Base-by-base conservation (phyloP, 2,329 filamentous ascomycete species). In the Leptodontidium sp. region DNA sequence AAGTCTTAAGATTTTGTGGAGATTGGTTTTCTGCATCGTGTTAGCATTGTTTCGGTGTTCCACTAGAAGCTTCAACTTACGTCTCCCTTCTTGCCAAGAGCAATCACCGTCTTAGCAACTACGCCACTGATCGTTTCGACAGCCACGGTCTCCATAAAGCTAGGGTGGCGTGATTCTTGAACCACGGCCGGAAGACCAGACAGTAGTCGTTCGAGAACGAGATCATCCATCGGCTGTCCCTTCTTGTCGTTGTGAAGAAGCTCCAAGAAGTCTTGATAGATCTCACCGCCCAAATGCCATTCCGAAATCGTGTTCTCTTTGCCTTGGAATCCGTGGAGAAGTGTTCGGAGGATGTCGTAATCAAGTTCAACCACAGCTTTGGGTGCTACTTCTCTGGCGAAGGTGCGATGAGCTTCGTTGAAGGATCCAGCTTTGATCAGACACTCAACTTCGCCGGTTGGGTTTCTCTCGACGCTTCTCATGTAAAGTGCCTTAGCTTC, bases 401-500 rank as follows among this genome's bases (percentile, higher is more conserved):
- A 90, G 0, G 95, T 93, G 35, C 89, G 87, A 80, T 98, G 96
- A 0, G 96, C 96, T 78, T 96, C 93, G 38, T 88, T 85, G 80
- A 90, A 92, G 52, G 92, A 89, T 49, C 87, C 86, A 1, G 94
- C 95, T 61, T 89, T 88, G 68, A 98, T 86, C 14, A 99, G 88
- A 75, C 90, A 96, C 65, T 91, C 86, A 11, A 95, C 92, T 79
- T 97, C 93, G 5, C 84, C 84, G 57, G 85, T 86, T 12, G 91
- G 85, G 77, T 94, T 89, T 71, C 89, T 88, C 75, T 87, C 88
- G 58, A 90, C 88, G 68, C 90, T 90, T 70, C 92, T 91, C 80
- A 93, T 94, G 79, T 91, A 91, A 15, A 95, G 84, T 14, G 94
- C 94, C 77, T 94, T 93, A 21, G 96, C 93, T 69, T 93, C 88